A percentile compares a stretch with the other conserved stretches of the same genome.
These are phyloP conservation scores for Pelargonium citronellum DNA, from an alignment of 441 rosid species.

Conservation along the genomic window DNA sequence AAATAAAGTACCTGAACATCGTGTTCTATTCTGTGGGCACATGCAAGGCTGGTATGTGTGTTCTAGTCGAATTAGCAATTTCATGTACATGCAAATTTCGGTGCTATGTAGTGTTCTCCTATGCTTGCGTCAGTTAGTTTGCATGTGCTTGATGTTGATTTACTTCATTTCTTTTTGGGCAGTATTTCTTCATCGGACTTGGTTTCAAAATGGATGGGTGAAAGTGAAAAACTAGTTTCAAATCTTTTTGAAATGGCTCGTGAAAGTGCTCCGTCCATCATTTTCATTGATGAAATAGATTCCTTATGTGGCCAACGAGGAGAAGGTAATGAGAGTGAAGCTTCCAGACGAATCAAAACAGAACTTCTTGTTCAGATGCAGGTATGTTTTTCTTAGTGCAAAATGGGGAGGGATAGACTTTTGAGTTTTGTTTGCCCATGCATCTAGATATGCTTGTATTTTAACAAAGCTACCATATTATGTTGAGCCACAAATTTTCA, in stretches of 20 bases:
- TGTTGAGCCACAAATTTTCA: background rate
- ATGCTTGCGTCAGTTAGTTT: slow-evolving; percentile 6
- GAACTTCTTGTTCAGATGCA: slow-evolving; percentile 99
- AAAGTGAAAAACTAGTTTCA: slow-evolving; percentile 94
- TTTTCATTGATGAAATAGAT: slow-evolving; percentile 94
- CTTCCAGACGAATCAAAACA: slow-evolving; percentile 97
- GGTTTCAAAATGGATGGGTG: slow-evolving; percentile 99
- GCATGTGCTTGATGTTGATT: slow-evolving; percentile 1
- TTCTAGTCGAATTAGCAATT: background rate
- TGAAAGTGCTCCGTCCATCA: slow-evolving; percentile 95
- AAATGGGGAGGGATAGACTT: slow-evolving; percentile 3
- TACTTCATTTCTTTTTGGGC: slow-evolving; percentile 19
- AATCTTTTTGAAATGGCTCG: slow-evolving; percentile 98
- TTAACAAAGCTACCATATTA: background rate
- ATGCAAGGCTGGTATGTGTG: no score
- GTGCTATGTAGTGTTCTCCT: background rate
- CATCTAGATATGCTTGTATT: background rate
- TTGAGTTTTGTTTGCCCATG: background rate
- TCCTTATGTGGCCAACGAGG: slow-evolving; percentile 97
- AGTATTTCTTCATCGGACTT: slow-evolving; percentile 96
- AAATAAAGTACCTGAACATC: no score
- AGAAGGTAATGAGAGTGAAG: slow-evolving; percentile 99
- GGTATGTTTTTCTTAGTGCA: slow-evolving; percentile 37
- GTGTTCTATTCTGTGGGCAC: no score
- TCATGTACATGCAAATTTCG: background rate